Evolutionary conservation across 345 rosid species (phyloP), one percentile per base, ranked within the genome.

Genomic region (Murraya koenigii): DNA sequence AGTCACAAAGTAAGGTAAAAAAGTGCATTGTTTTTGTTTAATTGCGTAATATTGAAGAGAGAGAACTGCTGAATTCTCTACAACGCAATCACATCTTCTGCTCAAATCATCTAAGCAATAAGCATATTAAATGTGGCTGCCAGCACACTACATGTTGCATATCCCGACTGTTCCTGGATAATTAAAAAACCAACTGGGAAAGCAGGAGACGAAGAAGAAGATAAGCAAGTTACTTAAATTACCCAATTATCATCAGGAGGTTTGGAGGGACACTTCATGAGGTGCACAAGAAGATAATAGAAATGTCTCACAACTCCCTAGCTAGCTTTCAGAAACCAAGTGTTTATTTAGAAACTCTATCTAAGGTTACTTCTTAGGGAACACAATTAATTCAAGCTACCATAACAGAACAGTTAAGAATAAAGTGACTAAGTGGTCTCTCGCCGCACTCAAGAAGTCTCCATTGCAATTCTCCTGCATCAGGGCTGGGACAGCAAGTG

Each of bases 351-450:
- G 61, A 49, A 30, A 58, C 35, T 13, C n/a, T 9, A 77, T 67
- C 44, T 36, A n/a, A 39, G 55, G 30, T 59, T 44, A 28, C 71
- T 64, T 64, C 79, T 71, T 28, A 60, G 69, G 33, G 54, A 52
- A 26, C 58, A 66, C 22, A 62, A 59, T 44, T 44, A 17, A 44
- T 64, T 85, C 82, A 92, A 68, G 97, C 93, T 52, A 86, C 80
- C 98, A 95, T 91, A 23, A 93, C 92, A 76, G 91, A 90, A 81
- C 98, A 95, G 80, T 95, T 95, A 10, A 77, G 81, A 71, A 95
- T 92, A 74, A 90, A 95, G 83, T 88, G 91, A 77, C 90, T 91
- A 13, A 91, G 90, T 74, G 83, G 78, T 82, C 84, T 85, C 70
- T 73, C 79, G 81, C 87, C 75, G 28, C 91, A 88, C 20, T 86